These are phyloP conservation scores for Umbelopsis ramanniana DNA, from an alignment of 192 early-diverging fungal species.

Conservation along the genomic window DNA sequence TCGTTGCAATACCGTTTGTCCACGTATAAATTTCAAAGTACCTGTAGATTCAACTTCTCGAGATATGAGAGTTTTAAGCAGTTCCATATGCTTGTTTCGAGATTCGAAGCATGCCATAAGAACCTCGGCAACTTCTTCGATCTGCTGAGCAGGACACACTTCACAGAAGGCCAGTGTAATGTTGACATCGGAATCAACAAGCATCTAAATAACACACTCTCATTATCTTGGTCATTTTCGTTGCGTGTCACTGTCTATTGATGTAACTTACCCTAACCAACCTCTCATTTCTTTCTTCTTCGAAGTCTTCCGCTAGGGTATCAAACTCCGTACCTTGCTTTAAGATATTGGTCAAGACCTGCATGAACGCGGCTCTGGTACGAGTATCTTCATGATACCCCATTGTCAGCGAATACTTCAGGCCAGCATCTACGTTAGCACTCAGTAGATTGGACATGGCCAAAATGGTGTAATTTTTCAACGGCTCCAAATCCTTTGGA, in stretches of 20 bases:
- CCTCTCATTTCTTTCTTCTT: slow-evolving; percentile 63
- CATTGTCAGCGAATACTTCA: slow-evolving; percentile 77
- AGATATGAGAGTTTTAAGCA: slow-evolving; percentile 71
- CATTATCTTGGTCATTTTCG: too few relatives aligned
- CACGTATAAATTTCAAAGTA: slow-evolving; percentile 23
- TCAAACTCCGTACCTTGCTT: slow-evolving; percentile 71
- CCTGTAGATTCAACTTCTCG: slow-evolving; percentile 75
- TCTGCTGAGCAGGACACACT: slow-evolving; percentile 71
- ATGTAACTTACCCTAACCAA: slow-evolving; percentile 58
- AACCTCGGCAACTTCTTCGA: slow-evolving; percentile 73
- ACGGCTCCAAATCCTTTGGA: slow-evolving; percentile 44
- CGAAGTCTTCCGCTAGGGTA: slow-evolving; percentile 63
- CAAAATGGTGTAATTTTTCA: slow-evolving; percentile 73
- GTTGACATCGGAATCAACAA: slow-evolving; percentile 63
- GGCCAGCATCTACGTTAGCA: slow-evolving; percentile 80
- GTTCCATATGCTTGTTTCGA: slow-evolving; percentile 54
- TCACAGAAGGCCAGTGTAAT: slow-evolving; percentile 75
- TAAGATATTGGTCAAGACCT: slow-evolving; percentile 81
- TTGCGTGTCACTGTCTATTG: too few relatives aligned
- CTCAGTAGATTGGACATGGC: slow-evolving; percentile 79
- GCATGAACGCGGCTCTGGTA: slow-evolving; percentile 77
- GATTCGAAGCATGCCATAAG: slow-evolving; percentile 74
- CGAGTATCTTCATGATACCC: slow-evolving; percentile 81
- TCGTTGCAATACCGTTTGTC: too few relatives aligned
- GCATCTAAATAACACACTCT: slow-evolving; percentile 27